phyloP scores from a whole-genome alignment of 495 filamentous ascomycete genomes.

The Penicillium psychrofluorescens region DNA sequence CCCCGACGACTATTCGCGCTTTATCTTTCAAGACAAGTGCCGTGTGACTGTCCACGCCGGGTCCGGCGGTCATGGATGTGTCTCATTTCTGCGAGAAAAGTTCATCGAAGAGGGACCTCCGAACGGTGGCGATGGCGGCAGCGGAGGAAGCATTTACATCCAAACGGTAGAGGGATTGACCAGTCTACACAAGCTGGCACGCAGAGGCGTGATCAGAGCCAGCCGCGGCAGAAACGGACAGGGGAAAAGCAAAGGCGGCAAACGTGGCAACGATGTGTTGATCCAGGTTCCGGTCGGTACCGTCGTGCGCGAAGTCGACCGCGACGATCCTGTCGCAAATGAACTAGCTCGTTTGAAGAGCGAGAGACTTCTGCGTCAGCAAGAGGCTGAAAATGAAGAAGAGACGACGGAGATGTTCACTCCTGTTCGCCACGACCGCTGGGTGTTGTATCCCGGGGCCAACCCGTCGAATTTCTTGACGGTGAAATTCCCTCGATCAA shows the following conservation, averaged over 20 bases:
- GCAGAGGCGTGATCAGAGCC: slow-evolving; percentile 68
- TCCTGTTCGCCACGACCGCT: slow-evolving; percentile 54
- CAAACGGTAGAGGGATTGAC: slow-evolving; percentile 88
- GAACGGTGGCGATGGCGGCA: slow-evolving; percentile 94
- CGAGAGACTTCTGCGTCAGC: slow-evolving; percentile 18
- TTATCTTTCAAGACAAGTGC: slow-evolving; percentile 82
- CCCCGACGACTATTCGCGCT: slow-evolving; percentile 72
- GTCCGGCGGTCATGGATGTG: slow-evolving; percentile 80
- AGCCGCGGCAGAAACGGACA: slow-evolving; percentile 76
- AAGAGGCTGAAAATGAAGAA: slow-evolving; percentile 14
- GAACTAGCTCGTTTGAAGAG: slow-evolving; percentile 36
- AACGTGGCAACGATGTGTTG: slow-evolving; percentile 77
- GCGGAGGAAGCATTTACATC: slow-evolving; percentile 86
- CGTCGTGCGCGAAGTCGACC: slow-evolving; percentile 71
- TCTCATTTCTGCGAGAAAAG: slow-evolving; percentile 87
- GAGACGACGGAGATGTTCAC: slow-evolving; percentile 19
- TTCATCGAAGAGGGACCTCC: slow-evolving; percentile 81
- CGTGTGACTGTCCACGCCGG: slow-evolving; percentile 69
- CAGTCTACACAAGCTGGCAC: slow-evolving; percentile 83
- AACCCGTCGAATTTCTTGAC: slow-evolving; percentile 58
- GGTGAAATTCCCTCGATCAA: slow-evolving; percentile 53
- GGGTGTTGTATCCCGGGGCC: slow-evolving; percentile 75
- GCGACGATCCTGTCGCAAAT: slow-evolving; percentile 69
- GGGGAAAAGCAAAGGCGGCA: slow-evolving; percentile 72
- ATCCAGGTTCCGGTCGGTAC: slow-evolving; percentile 91